Base-by-base conservation (phyloP, 2,329 filamentous ascomycete genomes). In the Apiospora malaysiana region DNA sequence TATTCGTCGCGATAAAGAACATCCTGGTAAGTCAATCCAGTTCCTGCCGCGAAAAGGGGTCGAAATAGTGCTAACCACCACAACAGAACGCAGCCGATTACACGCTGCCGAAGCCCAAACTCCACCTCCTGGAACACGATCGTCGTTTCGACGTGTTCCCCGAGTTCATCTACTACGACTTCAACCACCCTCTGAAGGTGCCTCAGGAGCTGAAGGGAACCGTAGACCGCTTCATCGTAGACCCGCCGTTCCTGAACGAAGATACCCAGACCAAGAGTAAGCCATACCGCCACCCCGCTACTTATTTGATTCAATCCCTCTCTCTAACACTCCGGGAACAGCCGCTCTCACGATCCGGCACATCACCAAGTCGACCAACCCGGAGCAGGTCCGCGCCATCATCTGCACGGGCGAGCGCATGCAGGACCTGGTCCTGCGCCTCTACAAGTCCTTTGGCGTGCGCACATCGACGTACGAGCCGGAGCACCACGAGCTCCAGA, bases 341-440 rank as follows among this genome's bases (percentile, higher is more conserved):
- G 92, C 89, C 72, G 93, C 93, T 10, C 81, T 95, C 76, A 94
- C 93, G 1, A 88, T 91, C 23, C 88, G 91, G 21, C 37, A 68
- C 67, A n/a, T 95, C 90, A 85, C 89, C 37, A 91, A 88, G 72
- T 73, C 79, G 6, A 65, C 80, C 76, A 12, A 74, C 25, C 71
- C 71, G 21, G 51, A 74, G 42, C 63, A 73, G 66, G 47, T 42
- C 25, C 79, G 81, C 5, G 76, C 94, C 69, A 88, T 95, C 68
- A 84, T 93, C 40, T 93, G 91, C 80, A 96, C 93, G 0, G 93
- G 93, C 70, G 93, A 95, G 82, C 86, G 92, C 66, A 93, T 95
- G 92, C 86, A 89, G 71, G 73, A 77, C 1, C 82, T 94, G 18
- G 85, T 94, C 21, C 81, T 76, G 16, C 92, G 89, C 78, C 83